Evolutionary conservation across 2,329 filamentous ascomycete species (phyloP).

Genomic region (Cryphonectria naterciae): DNA sequence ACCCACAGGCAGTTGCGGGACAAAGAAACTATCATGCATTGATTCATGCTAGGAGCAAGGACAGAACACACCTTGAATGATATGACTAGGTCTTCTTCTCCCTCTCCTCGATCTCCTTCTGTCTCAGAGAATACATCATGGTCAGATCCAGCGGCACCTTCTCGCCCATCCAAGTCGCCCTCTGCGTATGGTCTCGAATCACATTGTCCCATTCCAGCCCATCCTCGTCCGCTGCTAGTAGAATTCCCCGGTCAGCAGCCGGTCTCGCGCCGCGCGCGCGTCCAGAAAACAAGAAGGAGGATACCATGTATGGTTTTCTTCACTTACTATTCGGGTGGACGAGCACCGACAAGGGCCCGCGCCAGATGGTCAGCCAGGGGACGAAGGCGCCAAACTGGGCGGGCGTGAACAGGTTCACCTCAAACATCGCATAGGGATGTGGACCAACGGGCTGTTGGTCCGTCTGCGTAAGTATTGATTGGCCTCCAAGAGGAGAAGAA

Average conservation of each 20-base stretch:
- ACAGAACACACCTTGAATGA: too few species aligned
- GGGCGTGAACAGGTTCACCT: slow-evolving; percentile 85
- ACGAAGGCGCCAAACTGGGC: slow-evolving; percentile 89
- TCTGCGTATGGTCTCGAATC: slow-evolving; percentile 64
- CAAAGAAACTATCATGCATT: background rate
- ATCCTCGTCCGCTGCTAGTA: slow-evolving; percentile 37
- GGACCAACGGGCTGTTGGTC: slow-evolving; percentile 69
- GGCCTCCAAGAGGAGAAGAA: background rate
- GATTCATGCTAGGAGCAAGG: background rate
- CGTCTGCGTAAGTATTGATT: background rate
- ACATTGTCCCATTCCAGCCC: slow-evolving; percentile 38
- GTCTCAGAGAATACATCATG: slow-evolving; percentile 41
- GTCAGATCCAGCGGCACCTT: slow-evolving; percentile 62
- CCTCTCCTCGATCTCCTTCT: slow-evolving; percentile 13
- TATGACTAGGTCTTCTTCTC: background rate
- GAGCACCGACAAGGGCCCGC: slow-evolving; percentile 77
- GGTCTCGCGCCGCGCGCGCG: slow-evolving; percentile 35
- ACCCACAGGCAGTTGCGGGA: background rate
- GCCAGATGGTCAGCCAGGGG: slow-evolving; percentile 80
- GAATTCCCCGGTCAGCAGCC: background rate
- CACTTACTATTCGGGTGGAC: slow-evolving; percentile 78
- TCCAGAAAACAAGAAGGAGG: background rate
- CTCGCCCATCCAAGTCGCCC: slow-evolving; percentile 77
- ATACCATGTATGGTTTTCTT: background rate
- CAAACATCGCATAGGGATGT: slow-evolving; percentile 86